These are phyloP conservation scores for Phoenix dactylifera DNA, from an alignment of 176 grass and related monocot species.

Conservation along the genomic window DNA sequence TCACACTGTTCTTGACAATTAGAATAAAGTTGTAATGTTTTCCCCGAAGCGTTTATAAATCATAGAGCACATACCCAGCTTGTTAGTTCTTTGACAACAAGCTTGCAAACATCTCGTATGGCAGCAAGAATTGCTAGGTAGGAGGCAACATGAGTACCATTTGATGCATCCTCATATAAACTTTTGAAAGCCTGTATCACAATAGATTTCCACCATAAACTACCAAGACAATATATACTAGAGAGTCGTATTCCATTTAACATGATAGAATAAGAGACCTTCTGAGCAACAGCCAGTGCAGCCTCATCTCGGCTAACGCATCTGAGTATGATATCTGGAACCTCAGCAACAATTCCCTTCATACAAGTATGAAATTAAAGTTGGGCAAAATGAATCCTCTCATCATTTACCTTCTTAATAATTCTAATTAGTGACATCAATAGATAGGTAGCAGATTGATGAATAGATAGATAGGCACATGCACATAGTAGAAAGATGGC, in stretches of 20 bases:
- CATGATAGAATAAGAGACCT: slow-evolving; percentile 23
- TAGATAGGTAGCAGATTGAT: too few relatives aligned
- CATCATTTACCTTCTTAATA: too few relatives aligned
- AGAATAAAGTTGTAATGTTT: too few relatives aligned
- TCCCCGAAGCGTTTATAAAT: slow-evolving; percentile 1
- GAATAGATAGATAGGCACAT: too few relatives aligned
- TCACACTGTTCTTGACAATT: too few relatives aligned
- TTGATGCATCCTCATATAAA: slow-evolving; percentile 74
- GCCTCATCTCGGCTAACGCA: slow-evolving; percentile 81
- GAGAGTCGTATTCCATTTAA: too few relatives aligned
- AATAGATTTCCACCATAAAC: background rate
- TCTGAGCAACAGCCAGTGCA: slow-evolving; percentile 70
- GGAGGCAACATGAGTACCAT: slow-evolving; percentile 40
- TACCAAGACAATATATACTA: too few relatives aligned
- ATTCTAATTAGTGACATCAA: too few relatives aligned
- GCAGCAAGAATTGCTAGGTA: slow-evolving; percentile 66
- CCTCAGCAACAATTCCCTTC: slow-evolving; percentile 73
- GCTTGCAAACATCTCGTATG: slow-evolving; percentile 75
- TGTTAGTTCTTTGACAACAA: slow-evolving; percentile 81
- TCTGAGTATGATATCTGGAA: slow-evolving; percentile 81
- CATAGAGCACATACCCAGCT: slow-evolving; percentile 53
- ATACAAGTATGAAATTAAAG: slow-evolving; percentile 10
- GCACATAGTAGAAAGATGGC: too few relatives aligned
- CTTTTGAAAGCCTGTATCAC: slow-evolving; percentile 69
- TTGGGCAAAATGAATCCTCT: too few relatives aligned